Evolutionary conservation across 1,284 basidiomycete species (phyloP), one percentile per base, ranked within the genome.

Genomic region (Kalmanozyma brasiliensis): DNA sequence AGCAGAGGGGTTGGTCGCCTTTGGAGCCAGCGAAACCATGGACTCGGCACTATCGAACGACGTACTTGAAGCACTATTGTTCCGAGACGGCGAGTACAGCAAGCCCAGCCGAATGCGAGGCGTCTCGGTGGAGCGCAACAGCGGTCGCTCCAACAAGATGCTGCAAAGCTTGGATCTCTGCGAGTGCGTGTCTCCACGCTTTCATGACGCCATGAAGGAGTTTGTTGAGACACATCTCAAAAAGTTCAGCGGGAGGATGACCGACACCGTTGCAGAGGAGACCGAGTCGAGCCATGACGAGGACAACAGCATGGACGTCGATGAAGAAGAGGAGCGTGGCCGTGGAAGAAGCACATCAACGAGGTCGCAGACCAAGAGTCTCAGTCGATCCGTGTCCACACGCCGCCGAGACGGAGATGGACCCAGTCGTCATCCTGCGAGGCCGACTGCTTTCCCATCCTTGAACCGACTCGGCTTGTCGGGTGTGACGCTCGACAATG

Each of bases 91-190:
- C 37, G 77, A 77, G 36, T 61, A 65, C 44, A 71, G 69, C 55
- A 58, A 64, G 35, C 74, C 76, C 6, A 66, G 64, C 17, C 65
- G 73, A 10, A 38, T 81, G 23, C 73, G 79, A 16, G 79, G 77
- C 5, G 77, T 81, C 16, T 77, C 75, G 10, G 66, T 74, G n/a
- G 79, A 81, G 33, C 62, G 79, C 8, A 63, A 40, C 45, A 58
- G 42, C 19, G 63, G 56, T 4, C 29, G 67, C 1, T 55, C 70
- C 19, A 73, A 77, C 52, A 78, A 75, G 56, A 73, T 75, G 55
- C 85, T 98, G 7, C 89, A 94, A 81, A 93, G 94, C 2, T 85
- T 96, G 33, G 95, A 98, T 81, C 84, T 98, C 49, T 97, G 94
- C 19, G 94, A 94, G 71, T 98, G 95, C 82, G 90, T 97, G 79